Evolutionary conservation across 192 early-diverging fungal genomes (phyloP).

Genomic region (Coemansia sp.): DNA sequence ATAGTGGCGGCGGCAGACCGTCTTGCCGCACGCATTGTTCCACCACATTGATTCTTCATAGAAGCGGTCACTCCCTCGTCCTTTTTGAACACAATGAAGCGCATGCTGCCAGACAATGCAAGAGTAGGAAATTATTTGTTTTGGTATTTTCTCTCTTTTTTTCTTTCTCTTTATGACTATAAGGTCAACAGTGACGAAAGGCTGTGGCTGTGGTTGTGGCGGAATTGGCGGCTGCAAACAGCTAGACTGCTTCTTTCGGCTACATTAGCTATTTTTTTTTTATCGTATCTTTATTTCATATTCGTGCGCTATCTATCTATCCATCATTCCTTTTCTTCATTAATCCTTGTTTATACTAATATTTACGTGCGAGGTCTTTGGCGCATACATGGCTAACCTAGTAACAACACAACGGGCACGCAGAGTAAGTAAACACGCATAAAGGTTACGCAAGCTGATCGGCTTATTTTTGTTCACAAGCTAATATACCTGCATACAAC

Average conservation of each 20-base stretch:
- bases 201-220: no score
- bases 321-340: no score
- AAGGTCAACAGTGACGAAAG: no score
- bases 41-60: no score
- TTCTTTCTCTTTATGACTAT: not conserved
- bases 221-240: no score
- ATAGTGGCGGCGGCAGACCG: not conserved
- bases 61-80: not conserved
- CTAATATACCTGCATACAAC: not conserved
- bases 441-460: not conserved
- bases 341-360: no score
- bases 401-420: not conserved
- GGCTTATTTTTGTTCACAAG: not conserved
- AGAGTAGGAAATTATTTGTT: not conserved
- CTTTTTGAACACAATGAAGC: not conserved
- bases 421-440: not conserved
- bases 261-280: no score
- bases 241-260: no score
- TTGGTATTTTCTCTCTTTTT: not conserved
- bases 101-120: not conserved
- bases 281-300: no score
- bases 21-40: not conserved
- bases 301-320: no score
- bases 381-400: not conserved
- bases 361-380: no score